Percentiles rank a stretch among this genome's conserved stretches.
Evolutionary conservation across 2,329 filamentous ascomycete genomes (phyloP).

Genomic region (Colletotrichum sublineola): DNA sequence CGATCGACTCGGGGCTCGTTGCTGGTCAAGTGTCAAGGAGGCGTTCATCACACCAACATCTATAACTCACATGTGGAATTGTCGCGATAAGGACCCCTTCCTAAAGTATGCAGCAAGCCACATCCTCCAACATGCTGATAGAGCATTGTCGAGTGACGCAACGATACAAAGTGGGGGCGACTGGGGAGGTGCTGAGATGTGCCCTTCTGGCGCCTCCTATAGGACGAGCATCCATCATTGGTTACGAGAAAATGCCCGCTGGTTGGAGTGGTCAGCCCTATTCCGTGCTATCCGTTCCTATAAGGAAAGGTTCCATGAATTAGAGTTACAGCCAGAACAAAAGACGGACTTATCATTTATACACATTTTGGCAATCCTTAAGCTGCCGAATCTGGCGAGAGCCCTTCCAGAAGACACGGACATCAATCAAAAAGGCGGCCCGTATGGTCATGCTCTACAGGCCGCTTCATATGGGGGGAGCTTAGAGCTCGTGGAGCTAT

Average conservation of each 20-base stretch:
- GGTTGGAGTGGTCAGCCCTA: neutral
- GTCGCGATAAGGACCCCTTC: neutral
- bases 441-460: neutral
- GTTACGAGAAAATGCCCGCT: neutral
- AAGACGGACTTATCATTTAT: neutral
- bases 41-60: neutral
- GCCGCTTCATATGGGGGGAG: neutral
- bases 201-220: neutral
- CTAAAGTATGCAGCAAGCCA: neutral
- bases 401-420: neutral
- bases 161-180: neutral
- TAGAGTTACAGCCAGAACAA: too few relatives aligned
- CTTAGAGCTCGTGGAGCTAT: neutral
- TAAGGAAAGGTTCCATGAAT: too few relatives aligned
- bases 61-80: neutral
- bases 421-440: neutral
- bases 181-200: neutral
- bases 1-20: neutral
- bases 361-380: neutral
- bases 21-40: neutral
- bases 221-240: neutral
- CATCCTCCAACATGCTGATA: neutral
- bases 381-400: neutral
- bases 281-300: too few relatives aligned
- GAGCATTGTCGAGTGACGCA: neutral